Conservation (phyloP, 352 stramenopile genomes). For the Phytophthora rubi region DNA sequence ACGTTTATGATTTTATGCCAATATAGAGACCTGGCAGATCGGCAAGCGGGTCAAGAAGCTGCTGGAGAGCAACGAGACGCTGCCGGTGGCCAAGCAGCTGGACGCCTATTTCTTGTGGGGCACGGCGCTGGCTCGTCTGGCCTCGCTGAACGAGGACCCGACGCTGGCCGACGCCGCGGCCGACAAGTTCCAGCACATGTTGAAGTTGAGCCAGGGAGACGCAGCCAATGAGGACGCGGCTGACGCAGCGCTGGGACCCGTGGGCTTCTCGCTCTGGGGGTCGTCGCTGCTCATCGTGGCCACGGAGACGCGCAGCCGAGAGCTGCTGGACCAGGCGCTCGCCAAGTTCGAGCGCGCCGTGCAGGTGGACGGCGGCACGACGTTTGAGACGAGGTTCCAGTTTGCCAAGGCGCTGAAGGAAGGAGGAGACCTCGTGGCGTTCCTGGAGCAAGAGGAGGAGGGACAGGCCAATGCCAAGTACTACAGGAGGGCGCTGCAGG, state of each 20-base stretch:
- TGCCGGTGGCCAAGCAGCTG: conserved; percentile 61
- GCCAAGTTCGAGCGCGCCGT: conserved; percentile 74
- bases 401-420: conserved; percentile 71
- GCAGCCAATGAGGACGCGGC: conserved; percentile 36
- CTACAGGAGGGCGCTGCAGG: conserved; percentile 30
- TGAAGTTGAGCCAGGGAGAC: conserved; percentile 34
- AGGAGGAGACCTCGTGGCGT: conserved; percentile 54
- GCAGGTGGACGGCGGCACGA: conserved; percentile 81
- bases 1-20: too few relatives aligned
- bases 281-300: conserved; percentile 81
- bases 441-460: conserved; percentile 42
- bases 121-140: conserved; percentile 73
- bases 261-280: conserved; percentile 82
- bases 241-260: conserved; percentile 70
- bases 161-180: conserved; percentile 71
- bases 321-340: conserved; percentile 66
- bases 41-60: conserved; percentile 85
- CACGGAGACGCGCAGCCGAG: conserved; percentile 65
- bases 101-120: conserved; percentile 87
- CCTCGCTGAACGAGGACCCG: conserved; percentile 78
- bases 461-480: conserved; percentile 11
- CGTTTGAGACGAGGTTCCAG: conserved; percentile 85
- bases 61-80: conserved; percentile 61
- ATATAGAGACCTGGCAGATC: conserved; percentile 84
- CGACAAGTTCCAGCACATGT: conserved; percentile 87